These are phyloP conservation scores for Syncephalastrum racemosum DNA, from an alignment of 371 early-diverging fungal species.

Conservation along the genomic window DNA sequence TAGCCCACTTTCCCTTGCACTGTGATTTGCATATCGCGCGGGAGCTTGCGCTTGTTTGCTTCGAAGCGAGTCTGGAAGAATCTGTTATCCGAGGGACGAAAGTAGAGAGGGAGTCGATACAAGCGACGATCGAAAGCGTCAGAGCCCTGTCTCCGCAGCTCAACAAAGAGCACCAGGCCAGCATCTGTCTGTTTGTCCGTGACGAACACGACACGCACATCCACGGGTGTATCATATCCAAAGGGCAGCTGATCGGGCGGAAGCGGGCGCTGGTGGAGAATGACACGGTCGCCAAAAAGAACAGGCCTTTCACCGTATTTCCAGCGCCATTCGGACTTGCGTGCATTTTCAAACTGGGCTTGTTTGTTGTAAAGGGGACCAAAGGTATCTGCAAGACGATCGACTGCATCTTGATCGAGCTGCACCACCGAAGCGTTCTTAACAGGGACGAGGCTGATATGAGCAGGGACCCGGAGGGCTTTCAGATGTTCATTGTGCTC, in stretches of 20 bases:
- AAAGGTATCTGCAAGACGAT: constrained; percentile 11
- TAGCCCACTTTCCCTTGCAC: constrained; percentile 12
- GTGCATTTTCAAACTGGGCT: neutral
- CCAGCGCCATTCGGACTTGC: neutral
- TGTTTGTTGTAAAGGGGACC: constrained; percentile 6
- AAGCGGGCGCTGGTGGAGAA: constrained; percentile 14
- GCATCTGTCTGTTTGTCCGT: neutral
- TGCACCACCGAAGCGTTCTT: constrained; percentile 17
- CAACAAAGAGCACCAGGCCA: constrained; percentile 2
- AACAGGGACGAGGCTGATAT: constrained; percentile 9
- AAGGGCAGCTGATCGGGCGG: constrained; percentile 1
- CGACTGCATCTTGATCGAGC: constrained; percentile 4
- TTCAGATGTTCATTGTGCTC: constrained; percentile 33
- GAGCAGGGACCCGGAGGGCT: neutral
- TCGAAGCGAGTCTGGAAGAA: constrained; percentile 2
- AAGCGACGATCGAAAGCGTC: neutral
- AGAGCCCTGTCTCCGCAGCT: neutral
- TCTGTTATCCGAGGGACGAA: constrained; percentile 25
- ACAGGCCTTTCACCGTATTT: constrained; percentile 23
- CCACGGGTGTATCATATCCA: constrained; percentile 15
- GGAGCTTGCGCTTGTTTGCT: neutral
- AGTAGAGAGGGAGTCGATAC: constrained; percentile 23
- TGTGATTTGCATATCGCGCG: neutral
- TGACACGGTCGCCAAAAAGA: constrained; percentile 25
- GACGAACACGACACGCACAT: constrained; percentile 8